These are phyloP conservation scores for Scheffersomyces parashehatae DNA, from an alignment of 1,139 yeast species.

Conservation along the genomic window DNA sequence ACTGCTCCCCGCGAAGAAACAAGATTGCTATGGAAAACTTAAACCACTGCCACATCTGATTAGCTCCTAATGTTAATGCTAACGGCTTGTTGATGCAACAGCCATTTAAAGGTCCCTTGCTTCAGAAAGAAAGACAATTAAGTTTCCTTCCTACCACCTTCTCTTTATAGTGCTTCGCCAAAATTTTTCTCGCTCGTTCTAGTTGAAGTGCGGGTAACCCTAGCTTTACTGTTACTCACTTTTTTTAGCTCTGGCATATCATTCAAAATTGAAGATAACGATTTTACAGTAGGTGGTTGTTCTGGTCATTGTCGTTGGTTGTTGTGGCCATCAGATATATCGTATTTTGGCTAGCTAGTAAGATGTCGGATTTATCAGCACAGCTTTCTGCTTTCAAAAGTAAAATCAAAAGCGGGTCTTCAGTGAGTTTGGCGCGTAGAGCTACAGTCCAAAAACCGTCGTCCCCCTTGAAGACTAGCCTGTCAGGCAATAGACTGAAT, in stretches of 20 bases:
- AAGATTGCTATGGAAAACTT: slow-evolving; percentile 27
- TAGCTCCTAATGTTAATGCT: slow-evolving; percentile 28
- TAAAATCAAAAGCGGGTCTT: slow-evolving; percentile 49
- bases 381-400: slow-evolving; percentile 51
- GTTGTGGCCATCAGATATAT: too few relatives aligned
- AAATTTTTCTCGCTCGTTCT: too few relatives aligned
- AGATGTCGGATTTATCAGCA: slow-evolving; percentile 47
- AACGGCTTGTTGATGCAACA: slow-evolving; percentile 7
- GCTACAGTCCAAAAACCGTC: slow-evolving; percentile 13
- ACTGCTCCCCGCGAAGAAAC: slow-evolving; percentile 13
- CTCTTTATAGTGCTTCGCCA: too few relatives aligned
- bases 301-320: too few relatives aligned
- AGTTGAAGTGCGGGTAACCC: too few relatives aligned
- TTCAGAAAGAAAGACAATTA: too few relatives aligned
- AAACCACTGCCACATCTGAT: slow-evolving; percentile 15
- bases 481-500: slow-evolving; percentile 4
- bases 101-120: slow-evolving; percentile 7
- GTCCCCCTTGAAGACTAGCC: slow-evolving; percentile 9
- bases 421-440: slow-evolving; percentile 38
- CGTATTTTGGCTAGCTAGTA: too few relatives aligned
- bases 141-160: too few relatives aligned
- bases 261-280: too few relatives aligned
- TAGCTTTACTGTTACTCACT: too few relatives aligned
- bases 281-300: too few relatives aligned
- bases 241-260: too few relatives aligned